These are phyloP conservation scores for Alternaria sp. DNA, from an alignment of 2,329 filamentous ascomycete species.

Conservation along the genomic window DNA sequence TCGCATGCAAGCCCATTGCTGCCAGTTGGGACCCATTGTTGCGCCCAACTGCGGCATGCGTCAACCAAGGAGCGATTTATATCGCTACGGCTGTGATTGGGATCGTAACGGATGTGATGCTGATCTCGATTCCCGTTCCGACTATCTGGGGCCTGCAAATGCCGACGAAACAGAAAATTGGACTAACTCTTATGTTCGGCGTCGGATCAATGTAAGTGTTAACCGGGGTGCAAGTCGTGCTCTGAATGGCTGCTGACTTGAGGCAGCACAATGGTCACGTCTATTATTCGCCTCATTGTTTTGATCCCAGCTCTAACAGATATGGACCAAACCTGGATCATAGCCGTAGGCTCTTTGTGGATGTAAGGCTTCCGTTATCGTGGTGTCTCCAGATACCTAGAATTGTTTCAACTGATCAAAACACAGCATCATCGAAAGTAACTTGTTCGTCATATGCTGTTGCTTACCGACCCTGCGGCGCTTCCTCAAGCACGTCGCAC, in stretches of 20 bases:
- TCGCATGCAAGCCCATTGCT: conserved; percentile 33
- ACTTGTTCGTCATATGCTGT: conserved; percentile 55
- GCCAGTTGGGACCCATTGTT: conserved; percentile 31
- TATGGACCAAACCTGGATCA: conserved; percentile 26
- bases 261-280: conserved; percentile 25
- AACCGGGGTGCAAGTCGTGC: neutral
- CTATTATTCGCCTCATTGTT: conserved; percentile 23
- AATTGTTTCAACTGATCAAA: neutral
- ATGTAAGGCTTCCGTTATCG: conserved; percentile 16
- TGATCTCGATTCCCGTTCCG: conserved; percentile 30
- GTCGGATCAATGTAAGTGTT: conserved; percentile 30
- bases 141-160: conserved; percentile 31
- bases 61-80: conserved; percentile 34
- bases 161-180: conserved; percentile 29
- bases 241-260: conserved; percentile 1
- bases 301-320: conserved; percentile 25
- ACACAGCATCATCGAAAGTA: conserved; percentile 51
- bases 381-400: neutral
- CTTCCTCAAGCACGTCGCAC: conserved; percentile 53
- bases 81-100: conserved; percentile 31
- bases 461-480: conserved; percentile 54
- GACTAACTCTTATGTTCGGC: conserved; percentile 27
- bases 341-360: conserved; percentile 21
- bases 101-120: conserved; percentile 29
- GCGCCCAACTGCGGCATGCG: conserved; percentile 17